Conservation (phyloP, 108 stramenopile species). For the Fragilaria crotonensis region DNA sequence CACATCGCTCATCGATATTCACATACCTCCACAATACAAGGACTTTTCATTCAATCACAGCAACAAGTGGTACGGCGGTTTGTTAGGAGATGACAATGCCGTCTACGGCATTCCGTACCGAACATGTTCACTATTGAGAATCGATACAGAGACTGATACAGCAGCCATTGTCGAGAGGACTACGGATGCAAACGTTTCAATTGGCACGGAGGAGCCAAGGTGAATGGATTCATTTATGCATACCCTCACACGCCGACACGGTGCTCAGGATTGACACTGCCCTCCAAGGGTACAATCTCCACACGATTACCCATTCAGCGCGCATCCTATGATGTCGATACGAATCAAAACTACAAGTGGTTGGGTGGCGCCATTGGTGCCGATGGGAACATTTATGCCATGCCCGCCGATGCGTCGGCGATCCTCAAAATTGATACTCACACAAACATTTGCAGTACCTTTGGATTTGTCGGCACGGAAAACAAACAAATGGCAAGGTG, state of each 20-base stretch:
- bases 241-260: conserved; percentile 57
- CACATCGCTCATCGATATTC: conserved; percentile 49
- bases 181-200: conserved; percentile 56
- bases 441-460: conserved; percentile 33
- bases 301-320: too few species aligned
- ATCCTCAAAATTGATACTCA: conserved; percentile 42
- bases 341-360: conserved; percentile 67
- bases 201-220: conserved; percentile 80
- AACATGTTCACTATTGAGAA: conserved; percentile 48
- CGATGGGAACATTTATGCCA: conserved; percentile 78
- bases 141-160: conserved; percentile 51
- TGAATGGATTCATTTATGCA: conserved; percentile 58
- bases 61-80: conserved; percentile 85
- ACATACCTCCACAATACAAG: conserved; percentile 32
- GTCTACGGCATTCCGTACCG: conserved; percentile 78
- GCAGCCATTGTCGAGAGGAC: conserved; percentile 50
- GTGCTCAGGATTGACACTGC: conserved; percentile 63
- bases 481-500: conserved; percentile 89
- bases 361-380: conserved; percentile 65
- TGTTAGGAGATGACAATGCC: conserved; percentile 63
- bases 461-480: conserved; percentile 37
- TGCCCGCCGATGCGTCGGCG: conserved; percentile 63
- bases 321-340: too few species aligned
- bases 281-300: conserved; percentile 8
- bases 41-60: conserved; percentile 31